Evolutionary conservation across 2,329 filamentous ascomycete species (phyloP), one percentile per base, ranked within the genome.

Genomic region (Cryphonectria radicalis): DNA sequence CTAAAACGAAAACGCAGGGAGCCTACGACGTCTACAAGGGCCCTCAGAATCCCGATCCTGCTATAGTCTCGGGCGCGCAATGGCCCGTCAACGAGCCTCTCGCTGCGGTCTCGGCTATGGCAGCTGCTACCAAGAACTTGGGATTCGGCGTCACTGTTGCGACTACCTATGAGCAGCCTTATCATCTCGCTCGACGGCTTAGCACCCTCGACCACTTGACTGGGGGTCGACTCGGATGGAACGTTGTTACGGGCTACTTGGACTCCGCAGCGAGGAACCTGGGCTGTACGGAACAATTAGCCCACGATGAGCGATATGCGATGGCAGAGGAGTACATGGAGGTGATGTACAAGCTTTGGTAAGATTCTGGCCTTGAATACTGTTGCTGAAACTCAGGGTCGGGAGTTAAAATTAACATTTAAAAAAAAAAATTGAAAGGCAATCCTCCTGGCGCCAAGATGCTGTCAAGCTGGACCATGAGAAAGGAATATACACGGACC

Each of bases 41-140:
- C 0, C 85, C 85, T 0, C 75, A 77, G 46, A 90, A 88, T 0
- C 82, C 92, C 3, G 85, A 87, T 1, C 87, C 90, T 0, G 89
- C 89, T 0, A 86, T 91, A 37, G 80, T 84, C 7, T 89, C 89
- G 0, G 91, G 89, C 0, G 88, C 90, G 0, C 90, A 93, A 78
- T 93, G 90, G 87, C 91, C 91, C 0, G 88, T 92, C 25, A 92
- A 92, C 37, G 91, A 93, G 77, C 91, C 91, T 0, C 77, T 93
- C 2, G 85, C 87, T 1, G 85, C 90, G 0, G 84, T 93, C 0
- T 85, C 90, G 1, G 90, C 90, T 0, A 92, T 93, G 90, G 91
- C 91, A 1, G 90, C 91, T 0, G 91, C 83, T 0, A 93, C 91
- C 0, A 86, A 90, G 76, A 91, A 84, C 72, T 87, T 93, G 40